Evolutionary conservation across 2,329 filamentous ascomycete genomes (phyloP), one percentile per base, ranked within the genome.

Genomic region (Talaromyces marneffei): DNA sequence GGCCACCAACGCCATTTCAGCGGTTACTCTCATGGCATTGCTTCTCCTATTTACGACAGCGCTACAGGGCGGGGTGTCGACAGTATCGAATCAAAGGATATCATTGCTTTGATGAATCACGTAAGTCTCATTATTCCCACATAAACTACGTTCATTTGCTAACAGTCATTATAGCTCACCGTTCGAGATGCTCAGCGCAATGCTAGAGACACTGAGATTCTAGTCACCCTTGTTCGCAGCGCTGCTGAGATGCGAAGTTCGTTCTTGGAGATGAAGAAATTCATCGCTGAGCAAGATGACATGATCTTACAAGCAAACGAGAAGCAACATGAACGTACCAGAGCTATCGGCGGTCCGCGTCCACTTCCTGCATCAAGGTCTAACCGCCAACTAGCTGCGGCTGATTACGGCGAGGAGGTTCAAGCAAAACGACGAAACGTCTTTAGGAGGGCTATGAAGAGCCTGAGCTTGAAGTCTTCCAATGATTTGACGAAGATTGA

Each of bases 41-140:
- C 82, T 3, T 94, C 92, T 31, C 92, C 93, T 2, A 81, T 97
- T 20, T 97, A 96, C 70, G 94, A 99, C 72, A 87, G 90, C 62
- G 85, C 92, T 3, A 96, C 90, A 1, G 93, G 93, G 57, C 87
- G 86, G 64, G 92, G 92, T 35, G 89, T 96, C 57, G 92, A 97
- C 66, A 84, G 88, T 53, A 97, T 99, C 57, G 89, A 97, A 73
- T 96, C 92, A 50, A 94, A 95, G 77, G 94, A 99, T 71, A 95
- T 99, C 68, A 89, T 99, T 65, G 91, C 93, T 25, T 80, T 99
- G 63, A 99, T 99, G 94, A 93, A 99, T 72, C 94, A 99, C 75
- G 84, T 88, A 77, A 81, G 85, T 80, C 56, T 37, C 7, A 1
- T 52, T 23, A 50, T 71, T 77, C 68, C 77, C 62, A 44, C 8